phyloP scores from a whole-genome alignment of 371 early-diverging fungal species.

The Mortierella sp. region DNA sequence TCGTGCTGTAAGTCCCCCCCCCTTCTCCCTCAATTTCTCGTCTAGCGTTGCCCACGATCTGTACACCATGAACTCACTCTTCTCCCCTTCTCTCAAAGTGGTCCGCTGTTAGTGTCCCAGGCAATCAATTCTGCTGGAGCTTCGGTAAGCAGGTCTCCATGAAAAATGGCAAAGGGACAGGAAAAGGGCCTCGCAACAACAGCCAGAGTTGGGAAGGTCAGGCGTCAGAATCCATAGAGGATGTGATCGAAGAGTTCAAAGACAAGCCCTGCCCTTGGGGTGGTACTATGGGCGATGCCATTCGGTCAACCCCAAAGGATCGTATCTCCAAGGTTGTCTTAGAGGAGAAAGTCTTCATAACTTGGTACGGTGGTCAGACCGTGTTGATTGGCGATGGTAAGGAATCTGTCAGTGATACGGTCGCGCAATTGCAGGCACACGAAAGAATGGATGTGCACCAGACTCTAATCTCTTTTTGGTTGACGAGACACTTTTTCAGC shows the following conservation, averaged over 20 bases:
- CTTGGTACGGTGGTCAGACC: constrained; percentile 12
- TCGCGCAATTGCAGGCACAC: too few relatives aligned
- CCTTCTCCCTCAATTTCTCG: too few relatives aligned
- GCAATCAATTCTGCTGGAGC: constrained; percentile 9
- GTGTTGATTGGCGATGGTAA: constrained; percentile 25
- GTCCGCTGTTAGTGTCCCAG: neutral
- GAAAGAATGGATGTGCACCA: too few relatives aligned
- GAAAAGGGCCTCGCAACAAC: too few relatives aligned
- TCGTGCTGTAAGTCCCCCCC: neutral
- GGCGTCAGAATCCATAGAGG: constrained; percentile 10
- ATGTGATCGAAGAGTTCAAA: constrained; percentile 4
- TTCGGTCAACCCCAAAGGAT: constrained; percentile 9
- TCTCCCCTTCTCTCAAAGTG: too few relatives aligned
- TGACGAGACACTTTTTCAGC: too few relatives aligned
- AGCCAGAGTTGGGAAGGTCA: constrained; percentile 1
- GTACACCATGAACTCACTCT: too few relatives aligned
- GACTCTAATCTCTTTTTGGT: too few relatives aligned
- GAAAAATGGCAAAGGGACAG: too few relatives aligned
- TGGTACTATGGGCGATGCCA: constrained; percentile 17
- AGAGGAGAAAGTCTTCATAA: constrained; percentile 21
- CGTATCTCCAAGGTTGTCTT: constrained; percentile 15
- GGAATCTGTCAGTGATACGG: too few relatives aligned
- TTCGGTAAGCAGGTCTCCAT: neutral
- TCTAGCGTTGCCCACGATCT: too few relatives aligned
- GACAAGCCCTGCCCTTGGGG: neutral